Conservation (phyloP, 495 filamentous ascomycete genomes). For the Friedmanniomyces simplex region DNA sequence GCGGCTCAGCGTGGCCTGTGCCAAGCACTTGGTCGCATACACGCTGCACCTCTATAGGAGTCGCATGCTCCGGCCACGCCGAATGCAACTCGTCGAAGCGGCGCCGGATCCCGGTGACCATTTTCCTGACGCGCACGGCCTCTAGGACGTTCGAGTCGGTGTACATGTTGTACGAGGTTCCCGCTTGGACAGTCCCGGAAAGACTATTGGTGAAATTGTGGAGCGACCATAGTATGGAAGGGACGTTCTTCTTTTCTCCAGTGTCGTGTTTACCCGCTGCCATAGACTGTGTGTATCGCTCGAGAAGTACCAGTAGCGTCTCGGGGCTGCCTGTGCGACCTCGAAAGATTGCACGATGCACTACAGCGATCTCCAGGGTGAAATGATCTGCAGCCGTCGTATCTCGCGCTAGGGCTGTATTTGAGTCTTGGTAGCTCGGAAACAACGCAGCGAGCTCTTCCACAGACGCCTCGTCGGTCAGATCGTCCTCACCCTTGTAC, state of each 20-base stretch:
- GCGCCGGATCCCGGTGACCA: slow-evolving; percentile 54
- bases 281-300: background rate
- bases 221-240: background rate
- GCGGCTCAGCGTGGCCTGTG: slow-evolving; percentile 69
- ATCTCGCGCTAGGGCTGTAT: background rate
- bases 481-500: slow-evolving; percentile 63
- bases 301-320: background rate
- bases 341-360: background rate
- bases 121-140: slow-evolving; percentile 53
- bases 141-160: slow-evolving; percentile 65
- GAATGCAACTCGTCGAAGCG: slow-evolving; percentile 62
- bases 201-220: background rate
- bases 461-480: slow-evolving; percentile 57
- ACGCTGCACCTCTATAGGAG: slow-evolving; percentile 61
- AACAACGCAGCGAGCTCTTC: slow-evolving; percentile 71
- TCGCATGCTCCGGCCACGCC: slow-evolving; percentile 62
- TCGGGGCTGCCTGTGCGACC: background rate
- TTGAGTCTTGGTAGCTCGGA: slow-evolving; percentile 36
- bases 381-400: background rate
- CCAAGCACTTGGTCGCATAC: slow-evolving; percentile 63
- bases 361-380: background rate
- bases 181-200: background rate
- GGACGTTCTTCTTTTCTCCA: background rate
- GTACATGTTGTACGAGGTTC: slow-evolving; percentile 71
- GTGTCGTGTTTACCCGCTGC: background rate